Conservation (phyloP, 2,329 filamentous ascomycete genomes). For the Erysiphe pulchra region DNA sequence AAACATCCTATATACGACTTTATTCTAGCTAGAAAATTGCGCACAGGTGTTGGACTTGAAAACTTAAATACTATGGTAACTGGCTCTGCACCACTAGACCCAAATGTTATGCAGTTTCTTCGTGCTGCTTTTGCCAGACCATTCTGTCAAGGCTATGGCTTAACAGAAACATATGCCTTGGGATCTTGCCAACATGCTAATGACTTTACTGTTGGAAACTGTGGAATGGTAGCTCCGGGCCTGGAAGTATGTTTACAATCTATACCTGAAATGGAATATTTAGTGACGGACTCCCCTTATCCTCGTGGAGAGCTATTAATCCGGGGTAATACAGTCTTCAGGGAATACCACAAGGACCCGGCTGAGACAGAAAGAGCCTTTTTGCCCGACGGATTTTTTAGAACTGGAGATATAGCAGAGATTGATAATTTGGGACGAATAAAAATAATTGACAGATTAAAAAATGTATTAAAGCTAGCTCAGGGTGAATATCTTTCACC, state of each 20-base stretch:
- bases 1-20: constrained; percentile 56
- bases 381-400: constrained; percentile 85
- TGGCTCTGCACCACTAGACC: constrained; percentile 77
- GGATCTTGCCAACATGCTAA: constrained; percentile 39
- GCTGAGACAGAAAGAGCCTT: constrained; percentile 67
- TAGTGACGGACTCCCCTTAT: constrained; percentile 61
- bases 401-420: constrained; percentile 73
- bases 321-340: constrained; percentile 57
- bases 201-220: constrained; percentile 59
- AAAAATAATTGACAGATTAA: constrained; percentile 84
- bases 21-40: constrained; percentile 77
- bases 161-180: constrained; percentile 80
- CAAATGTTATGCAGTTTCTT: constrained; percentile 67
- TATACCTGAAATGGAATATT: constrained; percentile 85
- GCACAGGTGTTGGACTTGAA: constrained; percentile 58
- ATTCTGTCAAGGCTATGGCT: constrained; percentile 70
- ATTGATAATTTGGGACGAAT: constrained; percentile 71
- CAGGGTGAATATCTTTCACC: constrained; percentile 97
- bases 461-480: constrained; percentile 96
- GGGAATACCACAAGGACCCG: constrained; percentile 70
- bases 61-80: constrained; percentile 49
- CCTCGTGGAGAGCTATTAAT: constrained; percentile 78
- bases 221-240: constrained; percentile 42
- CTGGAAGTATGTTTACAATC: constrained; percentile 61
- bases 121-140: constrained; percentile 56